Evolutionary conservation across 129 eudicot genomes (phyloP), one percentile per base, ranked within the genome.

Genomic region (sunflower (Helianthus annuus)): DNA sequence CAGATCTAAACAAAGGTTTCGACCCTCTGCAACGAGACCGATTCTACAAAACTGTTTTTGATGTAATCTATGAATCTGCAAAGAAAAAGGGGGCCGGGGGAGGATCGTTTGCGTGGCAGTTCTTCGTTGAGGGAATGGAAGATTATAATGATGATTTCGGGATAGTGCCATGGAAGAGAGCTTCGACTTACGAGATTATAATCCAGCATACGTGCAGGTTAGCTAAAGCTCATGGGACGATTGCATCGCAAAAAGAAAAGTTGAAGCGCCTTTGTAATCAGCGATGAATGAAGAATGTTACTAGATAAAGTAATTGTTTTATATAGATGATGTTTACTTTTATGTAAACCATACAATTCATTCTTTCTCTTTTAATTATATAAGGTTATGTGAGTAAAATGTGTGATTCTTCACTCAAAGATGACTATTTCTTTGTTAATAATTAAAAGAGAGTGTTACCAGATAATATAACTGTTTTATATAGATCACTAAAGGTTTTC

Each of bases 61-160:
- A 90, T 42, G 79, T 45, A 7, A 77, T 90, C 6, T 85, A 85
- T 19, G 76, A 78, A 70, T 90, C 94, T 9, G 91, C 89, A 19
- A 83, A 79, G 77, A 81, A 70, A 57, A 82, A 76, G 11, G 85
- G 77, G 56, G 87, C 91, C 0, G 22, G 90, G 92, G 86, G 86
- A 11, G 96, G 96, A 58, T 84, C 85, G 46, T 53, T 90, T 5
- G 74, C 88, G 19, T 90, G 96, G 96, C 96, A 90, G 77, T 72
- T 85, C 11, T 36, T 90, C 48, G 84, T 81, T 29, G 87, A 84
- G 49, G 94, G 94, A 69, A 78, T 83, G 79, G 88, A 90, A 38
- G 81, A 81, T 36, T 87, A 83, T 15, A 52, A 77, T 4, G 96
- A 90, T 51, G 96, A 88, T 65, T 91, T 85, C 22, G 92, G 90